Percentiles rank a stretch among this genome's conserved stretches.
These are phyloP conservation scores for Claviceps sp. DNA, from an alignment of 2,329 filamentous ascomycete genomes.

Conservation along the genomic window DNA sequence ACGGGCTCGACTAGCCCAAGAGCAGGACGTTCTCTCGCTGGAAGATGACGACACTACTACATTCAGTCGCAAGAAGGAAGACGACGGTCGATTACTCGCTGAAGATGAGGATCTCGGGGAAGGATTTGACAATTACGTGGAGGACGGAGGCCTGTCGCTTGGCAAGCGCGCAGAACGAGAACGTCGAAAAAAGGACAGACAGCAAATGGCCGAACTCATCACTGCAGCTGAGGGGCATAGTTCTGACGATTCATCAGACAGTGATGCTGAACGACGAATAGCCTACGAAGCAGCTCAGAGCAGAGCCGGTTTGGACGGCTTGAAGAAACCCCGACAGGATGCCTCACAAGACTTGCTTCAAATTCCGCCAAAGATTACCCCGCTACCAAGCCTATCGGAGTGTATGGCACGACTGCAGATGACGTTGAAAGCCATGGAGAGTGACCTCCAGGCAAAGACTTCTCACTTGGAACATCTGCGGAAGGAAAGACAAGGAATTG, in stretches of 20 bases:
- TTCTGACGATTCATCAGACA: slow-evolving; percentile 53
- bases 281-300: slow-evolving; percentile 85
- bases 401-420: slow-evolving; percentile 51
- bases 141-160: slow-evolving; percentile 67
- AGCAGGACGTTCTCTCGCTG: slow-evolving; percentile 53
- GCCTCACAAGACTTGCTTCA: slow-evolving; percentile 29
- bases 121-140: slow-evolving; percentile 84
- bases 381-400: slow-evolving; percentile 59
- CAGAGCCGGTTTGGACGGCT: slow-evolving; percentile 68
- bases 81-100: slow-evolving; percentile 59
- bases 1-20: slow-evolving; percentile 62
- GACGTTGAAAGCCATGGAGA: slow-evolving; percentile 50
- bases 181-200: slow-evolving; percentile 49
- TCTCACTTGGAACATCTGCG: slow-evolving; percentile 52
- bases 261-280: slow-evolving; percentile 55
- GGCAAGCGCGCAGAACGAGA: slow-evolving; percentile 69
- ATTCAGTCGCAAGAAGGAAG: slow-evolving; percentile 39
- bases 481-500: slow-evolving; percentile 54
- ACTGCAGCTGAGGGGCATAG: slow-evolving; percentile 58
- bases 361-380: slow-evolving; percentile 61
- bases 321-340: slow-evolving; percentile 31
- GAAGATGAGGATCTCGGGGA: slow-evolving; percentile 91
- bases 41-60: slow-evolving; percentile 40
- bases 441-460: slow-evolving; percentile 45
- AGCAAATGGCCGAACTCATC: slow-evolving; percentile 76